Base-by-base conservation (phyloP, 257 asterid genomes). In the Solanum piurae region DNA sequence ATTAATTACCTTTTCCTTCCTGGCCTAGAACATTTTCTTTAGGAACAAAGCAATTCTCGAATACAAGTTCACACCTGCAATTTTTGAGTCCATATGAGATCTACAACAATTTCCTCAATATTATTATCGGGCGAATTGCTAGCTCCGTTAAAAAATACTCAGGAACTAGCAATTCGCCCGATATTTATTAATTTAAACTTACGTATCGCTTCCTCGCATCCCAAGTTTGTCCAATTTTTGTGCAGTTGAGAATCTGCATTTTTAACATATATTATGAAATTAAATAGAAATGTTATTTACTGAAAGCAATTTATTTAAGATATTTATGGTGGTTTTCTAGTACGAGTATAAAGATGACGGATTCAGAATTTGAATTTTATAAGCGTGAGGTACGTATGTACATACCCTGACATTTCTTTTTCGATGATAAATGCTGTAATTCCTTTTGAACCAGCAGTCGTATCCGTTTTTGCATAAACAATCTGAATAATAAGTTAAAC, bases 201-300 rank as follows among this genome's bases (percentile, higher is more conserved):
- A 96, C 99, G 99, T 97, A 90, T 97, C 99, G 89, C 99, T 96
- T 88, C 99, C 99, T 88, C 99, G 94, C 99, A 96, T 96, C 87
- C 99, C 99, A 49, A 97, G 94, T 89, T 97, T 97, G 94, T 97
- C 99, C 86, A 97, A 92, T 88, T 97, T 97, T 93, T 97, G 99
- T 27, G 99, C 99, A 4, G 98, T 97, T 87, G 96, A 95, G 89
- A 96, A 97, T 92, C 99, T 97, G 98, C 93, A 95, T 27, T 80
- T 46, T 80, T 18, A 80, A 10, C 34, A 21, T 16, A 76, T n/a
- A 44, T 52, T 23, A 76, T 31, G 34, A 38, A 37, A 38, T 76
- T 38, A 38, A 10, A 10, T 74, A 75, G 42, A 6, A 37, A 18
- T 11, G n/a, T 73, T 34, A 37, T 23, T 37, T 74, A 9, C 12